Evolutionary conservation across 2,329 filamentous ascomycete species (phyloP).

Genomic region (Diaporthe destruens): DNA sequence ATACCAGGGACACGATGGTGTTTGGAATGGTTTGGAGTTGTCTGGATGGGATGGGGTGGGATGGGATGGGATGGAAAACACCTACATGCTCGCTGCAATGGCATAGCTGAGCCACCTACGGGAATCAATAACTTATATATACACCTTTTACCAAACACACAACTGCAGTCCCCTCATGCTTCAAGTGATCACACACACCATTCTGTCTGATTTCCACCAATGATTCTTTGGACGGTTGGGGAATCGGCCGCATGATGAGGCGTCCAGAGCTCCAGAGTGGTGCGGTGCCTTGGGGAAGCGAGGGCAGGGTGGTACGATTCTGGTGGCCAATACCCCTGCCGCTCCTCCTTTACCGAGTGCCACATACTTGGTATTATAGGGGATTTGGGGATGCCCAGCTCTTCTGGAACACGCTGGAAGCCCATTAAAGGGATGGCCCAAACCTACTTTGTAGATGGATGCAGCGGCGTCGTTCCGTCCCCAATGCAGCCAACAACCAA

Average conservation of each 20-base stretch:
- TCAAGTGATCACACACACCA: slow-evolving; percentile 3
- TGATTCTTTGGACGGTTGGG: slow-evolving; percentile 3
- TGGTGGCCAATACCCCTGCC: slow-evolving; percentile 5
- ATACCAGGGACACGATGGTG: slow-evolving; percentile 32
- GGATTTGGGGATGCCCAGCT: slow-evolving; percentile 5
- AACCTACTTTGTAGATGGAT: background rate
- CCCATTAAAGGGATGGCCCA: background rate
- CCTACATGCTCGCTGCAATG: slow-evolving; percentile 28
- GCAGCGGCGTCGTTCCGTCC: no score
- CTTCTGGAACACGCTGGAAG: slow-evolving; percentile 15
- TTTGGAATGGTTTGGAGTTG: slow-evolving; percentile 19
- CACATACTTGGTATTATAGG: background rate
- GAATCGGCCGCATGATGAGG: slow-evolving; percentile 19
- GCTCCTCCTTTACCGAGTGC: slow-evolving; percentile 1
- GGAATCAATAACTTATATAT: slow-evolving; percentile 23
- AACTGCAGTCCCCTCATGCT: slow-evolving; percentile 1
- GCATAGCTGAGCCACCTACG: slow-evolving; percentile 20
- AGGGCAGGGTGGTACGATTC: slow-evolving; percentile 22
- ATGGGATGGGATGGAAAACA: slow-evolving; percentile 27
- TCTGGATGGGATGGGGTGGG: background rate
- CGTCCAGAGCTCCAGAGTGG: slow-evolving; percentile 13
- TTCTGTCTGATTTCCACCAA: slow-evolving; percentile 17
- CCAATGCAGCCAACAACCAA: no score
- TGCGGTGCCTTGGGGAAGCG: slow-evolving; percentile 26
- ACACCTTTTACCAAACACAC: slow-evolving; percentile 9